Base-by-base conservation (phyloP, 176 grass and related monocot species). In the Leersia perrieri region DNA sequence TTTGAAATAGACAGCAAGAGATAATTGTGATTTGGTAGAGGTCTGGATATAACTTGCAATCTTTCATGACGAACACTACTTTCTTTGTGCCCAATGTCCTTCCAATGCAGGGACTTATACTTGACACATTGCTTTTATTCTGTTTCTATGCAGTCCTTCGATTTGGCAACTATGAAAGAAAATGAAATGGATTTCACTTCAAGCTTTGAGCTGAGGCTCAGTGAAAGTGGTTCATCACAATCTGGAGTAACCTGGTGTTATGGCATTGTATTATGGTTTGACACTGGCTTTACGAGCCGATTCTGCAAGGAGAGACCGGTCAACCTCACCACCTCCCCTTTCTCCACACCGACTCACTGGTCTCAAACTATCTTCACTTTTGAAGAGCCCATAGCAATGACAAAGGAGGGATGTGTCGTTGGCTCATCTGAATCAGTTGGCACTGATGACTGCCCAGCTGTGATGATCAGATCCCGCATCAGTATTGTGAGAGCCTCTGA, bases 181-280 rank as follows among this genome's bases (percentile, higher is more conserved):
- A 92, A 75, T 23, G 90, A 98, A 44, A 95, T 98, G 92, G 90
- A 98, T 76, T 95, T 98, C 80, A 98, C 96, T 60, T 40, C 88
- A 35, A 95, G 72, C 57, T 84, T 98, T 75, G 92, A 93, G 63
- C 73, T 98, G 72, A 88, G 76, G 83, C 75, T 91, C 31, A 88
- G 51, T 53, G 42, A 51, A 63, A 91, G 40, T 49, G 40, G 42
- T 44, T 34, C 33, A 7, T 29, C 12, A 44, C 65, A 58, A 70
- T 27, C 75, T 25, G 63, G 60, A 27, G 53, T 82, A 47, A 78
- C 70, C 0, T 88, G 84, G 86, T 98, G 96, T 55, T 90, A 98
- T 70, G 96, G 96, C 62, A 85, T 98, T 64, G 84, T 95, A 25
- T 78, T 98, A 30, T 98, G 96, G 96, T 98, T 98, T 47, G 96